Base-by-base conservation (phyloP, 2,329 filamentous ascomycete genomes). In the Chalaropsis ovoidea region DNA sequence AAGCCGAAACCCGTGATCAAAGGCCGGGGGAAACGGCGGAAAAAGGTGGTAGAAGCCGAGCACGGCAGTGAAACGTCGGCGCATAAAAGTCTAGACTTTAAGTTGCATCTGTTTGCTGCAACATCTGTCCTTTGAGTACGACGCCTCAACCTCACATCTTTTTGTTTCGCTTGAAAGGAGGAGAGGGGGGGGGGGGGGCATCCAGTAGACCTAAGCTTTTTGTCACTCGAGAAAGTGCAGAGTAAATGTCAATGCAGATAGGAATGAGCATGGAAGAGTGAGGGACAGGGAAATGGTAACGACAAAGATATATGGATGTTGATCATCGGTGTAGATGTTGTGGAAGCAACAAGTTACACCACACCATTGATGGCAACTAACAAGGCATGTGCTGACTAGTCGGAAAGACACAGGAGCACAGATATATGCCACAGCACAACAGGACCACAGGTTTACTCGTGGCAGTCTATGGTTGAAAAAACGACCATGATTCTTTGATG, bases 201-300 rank as follows among this genome's bases (percentile, higher is more conserved):
- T 58, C 54, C n/a, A 58, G 27, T 17, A 35, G 54, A 58, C 54
- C 54, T 58, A 35, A 58, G 54, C 54, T 17, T 35, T 39, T 58
- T 58, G 54, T 35, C 54, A 58, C 54, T 58, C 31, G n/a, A 39
- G 27, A 58, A 35, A 35, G 39, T 15, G 54, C 54, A 35, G 24
- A n/a, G 13, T 35, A 39, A 39, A 58, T 15, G 24, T 35, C 54
- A 58, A 35, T 58, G 24, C 54, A 58, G 54, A 58, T 27, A 58
- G 27, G 10, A 39, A 35, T 27, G 24, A 39, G 27, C 19, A 15
- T 35, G 27, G 6, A 8, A 58, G 54, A 35, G n/a, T 35, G 17
- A 31, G 22, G 54, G 31, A 39, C 8, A 39, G 11, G 52, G 10
- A 1, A 39, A 19, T 6, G 22, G 17, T 10, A 58, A 39, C 15